Evolutionary conservation across 2,329 filamentous ascomycete genomes (phyloP), one percentile per base, ranked within the genome.

Genomic region (Akanthomyces lecanii): DNA sequence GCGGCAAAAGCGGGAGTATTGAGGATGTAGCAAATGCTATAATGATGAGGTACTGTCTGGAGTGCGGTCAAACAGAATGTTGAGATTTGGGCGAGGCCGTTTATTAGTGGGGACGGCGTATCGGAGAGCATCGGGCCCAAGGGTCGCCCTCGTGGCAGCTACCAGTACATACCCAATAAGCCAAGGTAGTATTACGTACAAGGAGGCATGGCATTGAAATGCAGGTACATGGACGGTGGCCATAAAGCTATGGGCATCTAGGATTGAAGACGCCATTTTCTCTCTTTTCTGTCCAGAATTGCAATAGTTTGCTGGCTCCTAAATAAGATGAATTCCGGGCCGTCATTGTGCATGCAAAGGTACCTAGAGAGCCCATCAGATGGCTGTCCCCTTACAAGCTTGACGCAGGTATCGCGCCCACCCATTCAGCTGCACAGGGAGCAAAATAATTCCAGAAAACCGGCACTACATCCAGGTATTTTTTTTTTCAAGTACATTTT

Each of bases 41-140:
- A n/a, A 52, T 18, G 2, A 18, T 16, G 21, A 12, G 56, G n/a
- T 30, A 23, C 12, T 51, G 56, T 51, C 8, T 14, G 42, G 21
- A n/a, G 8, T 36, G 16, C 36, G 40, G 42, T 38, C 55, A 48
- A 25, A 48, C 25, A 28, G n/a, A 61, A 23, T 52, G 58, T 53
- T 61, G 58, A 61, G 48, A 45, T n/a, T n/a, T 44, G 56, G 38
- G 45, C 23, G 45, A 59, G 45, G 21, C 36, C 51, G 56, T 40
- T 59, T 59, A 59, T 59, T 50, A 59, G 56, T 59, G 56, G 58
- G 48, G 48, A 48, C 58, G 58, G 23, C 38, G 23, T 48, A 61
- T 61, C 38, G n/a, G 48, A 52, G 47, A 52, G 36, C 55, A 45
- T 38, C 57, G 48, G 48, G 48, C 30, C 38, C 38, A 53, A 52